phyloP scores from a whole-genome alignment of 805 yeast genomes.

The Monosporozyma aquatica region DNA sequence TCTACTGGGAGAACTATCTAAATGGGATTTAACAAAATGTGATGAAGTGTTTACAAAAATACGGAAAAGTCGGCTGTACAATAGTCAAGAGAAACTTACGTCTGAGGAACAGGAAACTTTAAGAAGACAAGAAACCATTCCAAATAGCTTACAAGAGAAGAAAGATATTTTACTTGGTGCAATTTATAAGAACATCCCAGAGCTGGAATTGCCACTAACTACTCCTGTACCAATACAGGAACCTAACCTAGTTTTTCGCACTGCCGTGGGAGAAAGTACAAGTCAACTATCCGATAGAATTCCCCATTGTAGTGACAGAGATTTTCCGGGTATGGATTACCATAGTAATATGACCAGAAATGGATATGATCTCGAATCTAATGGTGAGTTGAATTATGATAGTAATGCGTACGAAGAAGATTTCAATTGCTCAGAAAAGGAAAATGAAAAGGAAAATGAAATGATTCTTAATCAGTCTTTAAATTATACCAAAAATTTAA shows the following conservation, averaged over 20 bases:
- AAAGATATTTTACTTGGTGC: slow-evolving; percentile 18
- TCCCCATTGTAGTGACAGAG: no score
- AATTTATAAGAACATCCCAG: slow-evolving; percentile 12
- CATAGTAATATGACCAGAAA: no score
- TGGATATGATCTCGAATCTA: no score
- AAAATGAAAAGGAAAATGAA: no score
- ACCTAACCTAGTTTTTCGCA: slow-evolving; percentile 5
- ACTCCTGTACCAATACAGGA: neutral
- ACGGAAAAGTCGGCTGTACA: slow-evolving; percentile 18
- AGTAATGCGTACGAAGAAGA: no score
- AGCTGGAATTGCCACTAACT: neutral
- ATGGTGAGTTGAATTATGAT: no score
- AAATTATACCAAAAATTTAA: no score
- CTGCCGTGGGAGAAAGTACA: slow-evolving; percentile 8
- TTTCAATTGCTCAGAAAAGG: no score
- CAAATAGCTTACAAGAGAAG: slow-evolving; percentile 19
- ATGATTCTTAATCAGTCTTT: no score
- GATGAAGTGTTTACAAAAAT: slow-evolving; percentile 19
- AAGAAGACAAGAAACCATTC: slow-evolving; percentile 18
- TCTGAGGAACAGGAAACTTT: slow-evolving; percentile 18
- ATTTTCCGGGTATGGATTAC: no score
- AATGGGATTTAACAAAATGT: slow-evolving; percentile 11
- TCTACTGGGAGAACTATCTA: slow-evolving; percentile 15
- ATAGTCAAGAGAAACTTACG: slow-evolving; percentile 19
- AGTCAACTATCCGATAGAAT: slow-evolving; percentile 1